phyloP scores from a whole-genome alignment of 768 basidiomycete species.

The Scleroderma bovista region DNA sequence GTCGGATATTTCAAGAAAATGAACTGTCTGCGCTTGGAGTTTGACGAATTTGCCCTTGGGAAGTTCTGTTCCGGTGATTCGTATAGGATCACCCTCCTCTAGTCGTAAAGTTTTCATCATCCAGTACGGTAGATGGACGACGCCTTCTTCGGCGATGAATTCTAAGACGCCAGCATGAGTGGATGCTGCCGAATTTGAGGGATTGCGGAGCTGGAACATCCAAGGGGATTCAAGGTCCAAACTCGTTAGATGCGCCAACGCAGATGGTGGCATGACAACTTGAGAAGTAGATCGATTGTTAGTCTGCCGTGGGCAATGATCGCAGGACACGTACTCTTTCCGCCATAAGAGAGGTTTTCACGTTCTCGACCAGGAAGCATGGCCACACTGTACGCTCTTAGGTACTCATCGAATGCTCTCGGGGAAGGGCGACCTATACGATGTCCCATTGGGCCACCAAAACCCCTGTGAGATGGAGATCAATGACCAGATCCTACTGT shows the following conservation, averaged over 20 bases:
- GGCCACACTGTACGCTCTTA: conserved; percentile 92
- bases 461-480: conserved; percentile 37
- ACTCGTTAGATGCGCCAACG: conserved; percentile 79
- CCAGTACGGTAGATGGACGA: conserved; percentile 95
- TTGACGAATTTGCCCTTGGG: conserved; percentile 96
- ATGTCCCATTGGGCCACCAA: conserved; percentile 46
- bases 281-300: conserved; percentile 1
- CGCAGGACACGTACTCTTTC: conserved; percentile 74
- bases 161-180: conserved; percentile 98
- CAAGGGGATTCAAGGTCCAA: conserved; percentile 89
- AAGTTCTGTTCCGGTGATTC: conserved; percentile 82
- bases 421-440: conserved; percentile 48
- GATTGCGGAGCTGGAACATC: conserved; percentile 96
- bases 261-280: conserved; percentile 98
- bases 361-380: conserved; percentile 85
- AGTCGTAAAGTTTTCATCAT: conserved; percentile 98
- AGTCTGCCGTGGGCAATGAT: conserved; percentile 7
- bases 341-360: conserved; percentile 92
- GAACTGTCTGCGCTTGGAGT: conserved; percentile 89
- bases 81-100: conserved; percentile 92
- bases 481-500: conserved; percentile 12
- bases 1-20: conserved; percentile 96
- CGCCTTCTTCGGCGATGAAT: conserved; percentile 96
- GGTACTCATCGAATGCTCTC: conserved; percentile 83
- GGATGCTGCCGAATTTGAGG: conserved; percentile 70